Evolutionary conservation across 75 land plant species (phyloP), one percentile per base, ranked within the genome.

Genomic region (Pinus tabuliformis): DNA sequence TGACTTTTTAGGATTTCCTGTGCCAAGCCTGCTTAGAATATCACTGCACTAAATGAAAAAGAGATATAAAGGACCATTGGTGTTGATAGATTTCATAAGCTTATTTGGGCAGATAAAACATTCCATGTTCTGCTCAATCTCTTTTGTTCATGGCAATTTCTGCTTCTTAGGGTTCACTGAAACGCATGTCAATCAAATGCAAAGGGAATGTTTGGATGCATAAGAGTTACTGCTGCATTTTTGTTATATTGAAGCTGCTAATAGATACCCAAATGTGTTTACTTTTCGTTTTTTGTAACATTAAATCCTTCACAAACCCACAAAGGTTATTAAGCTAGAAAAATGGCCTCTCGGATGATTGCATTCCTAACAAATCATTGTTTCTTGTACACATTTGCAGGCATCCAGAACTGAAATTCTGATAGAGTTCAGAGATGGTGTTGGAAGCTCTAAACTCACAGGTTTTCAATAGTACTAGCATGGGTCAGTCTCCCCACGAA

Each of bases 401-500:
- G 68, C 18, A 64, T 64, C 36, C 18, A 64, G 36, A 59, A 24
- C 68, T 20, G 18, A n/a, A 36, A 64, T 64, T 17, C 9, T 64
- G 42, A 36, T 64, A 64, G 68, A 64, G 42, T 30, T 17, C 33
- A 17, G 8, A 0, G 3, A 64, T 64, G 68, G 68, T 64, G 5
- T 64, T 64, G 36, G 68, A 64, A 36, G 68, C 68, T 37, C 36
- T 64, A 64, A 64, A 64, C 42, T 71, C 56, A 3, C 73, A 71
- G 6, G 56, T 52, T 11, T 71, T 52, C 42, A 24, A 21, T n/a
- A 24, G 57, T 24, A 20, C 56, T 24, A 49, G 11, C 54, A 9
- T 49, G 54, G 11, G 11, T 11, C 54, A 49, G 54, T 24, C 73
- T 49, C 15, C 39, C 16, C 49, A 39, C 33, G 72, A n/a, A 49